phyloP scores from a whole-genome alignment of 805 yeast genomes.

The Kurtzmaniella fragi region DNA sequence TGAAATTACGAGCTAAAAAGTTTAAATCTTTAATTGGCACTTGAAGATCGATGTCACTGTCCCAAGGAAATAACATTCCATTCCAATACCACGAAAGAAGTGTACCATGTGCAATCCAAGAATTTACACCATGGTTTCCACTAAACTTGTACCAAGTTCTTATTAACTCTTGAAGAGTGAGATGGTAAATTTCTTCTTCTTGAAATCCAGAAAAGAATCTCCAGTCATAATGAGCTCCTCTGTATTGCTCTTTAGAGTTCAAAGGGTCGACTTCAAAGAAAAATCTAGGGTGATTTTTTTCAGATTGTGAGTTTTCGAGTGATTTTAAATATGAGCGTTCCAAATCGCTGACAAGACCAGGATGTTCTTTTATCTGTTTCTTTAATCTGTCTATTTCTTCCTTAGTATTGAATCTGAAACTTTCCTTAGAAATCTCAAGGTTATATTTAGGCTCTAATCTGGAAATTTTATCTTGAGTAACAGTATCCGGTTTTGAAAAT shows the following conservation, averaged over 20 bases:
- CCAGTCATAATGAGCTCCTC: constrained; percentile 38
- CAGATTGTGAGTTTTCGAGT: constrained; percentile 11
- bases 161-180: constrained; percentile 43
- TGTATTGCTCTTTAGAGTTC: constrained; percentile 8
- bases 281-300: constrained; percentile 19
- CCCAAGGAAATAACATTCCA: constrained; percentile 63
- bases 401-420: too few relatives aligned
- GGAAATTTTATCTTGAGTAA: too few relatives aligned
- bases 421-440: too few relatives aligned
- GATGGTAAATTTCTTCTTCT: constrained; percentile 27
- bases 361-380: too few relatives aligned
- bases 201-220: constrained; percentile 26
- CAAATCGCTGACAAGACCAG: too few relatives aligned
- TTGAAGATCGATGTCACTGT: constrained; percentile 61
- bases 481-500: too few relatives aligned
- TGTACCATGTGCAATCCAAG: constrained; percentile 68
- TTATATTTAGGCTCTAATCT: too few relatives aligned
- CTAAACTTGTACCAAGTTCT: constrained; percentile 51
- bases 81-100: constrained; percentile 62
- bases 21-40: constrained; percentile 48
- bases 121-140: constrained; percentile 37
- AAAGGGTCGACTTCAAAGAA: constrained; percentile 21
- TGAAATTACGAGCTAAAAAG: constrained; percentile 41
- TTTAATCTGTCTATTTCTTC: too few relatives aligned
- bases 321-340: constrained; percentile 18